Evolutionary conservation across 106 monocot genomes (phyloP), one percentile per base, ranked within the genome.

Genomic region (Dactylorhiza incarnata): DNA sequence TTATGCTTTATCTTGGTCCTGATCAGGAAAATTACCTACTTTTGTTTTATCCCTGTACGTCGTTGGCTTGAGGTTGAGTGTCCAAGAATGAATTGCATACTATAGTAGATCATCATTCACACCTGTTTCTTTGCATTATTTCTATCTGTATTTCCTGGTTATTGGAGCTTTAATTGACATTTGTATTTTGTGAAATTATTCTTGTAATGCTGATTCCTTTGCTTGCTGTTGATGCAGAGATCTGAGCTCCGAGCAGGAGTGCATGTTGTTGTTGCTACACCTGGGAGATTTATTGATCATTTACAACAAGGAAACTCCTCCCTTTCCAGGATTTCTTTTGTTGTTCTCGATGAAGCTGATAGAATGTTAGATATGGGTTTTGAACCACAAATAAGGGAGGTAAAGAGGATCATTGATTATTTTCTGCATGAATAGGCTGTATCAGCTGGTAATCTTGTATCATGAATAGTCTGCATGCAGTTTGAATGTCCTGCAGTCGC

Each of bases 201-300:
- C 7, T 49, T 49, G 17, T 49, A 66, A 49, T 19, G 24, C 50
- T 5, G 29, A 62, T 20, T 23, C 25, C 67, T 23, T 49, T 61
- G 20, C 0, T 76, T 72, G 49, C 54, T 80, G 45, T 22, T 74
- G 37, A 77, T 52, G 54, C 81, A 89, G 89, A 89, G 86, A 50
- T 81, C 81, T 70, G 86, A 85, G 74, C 73, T 89, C 77, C 61
- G 86, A 17, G 71, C 83, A 74, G 89, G 86, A 49, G 85, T 89
- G 58, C 89, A 86, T 76, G 81, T 89, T 81, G 83, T 89, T 67
- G 89, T 89, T 74, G 89, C 89, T 58, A 86, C 89, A 23, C 89
- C 89, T 49, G 89, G 89, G 77, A 78, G 89, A 76, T 84, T 89
- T 75, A 86, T 89, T 73, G 89, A 89, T 86, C 89, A 89, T 78